phyloP scores from a whole-genome alignment of 176 grass and related monocot genomes.

The Cocos nucifera region DNA sequence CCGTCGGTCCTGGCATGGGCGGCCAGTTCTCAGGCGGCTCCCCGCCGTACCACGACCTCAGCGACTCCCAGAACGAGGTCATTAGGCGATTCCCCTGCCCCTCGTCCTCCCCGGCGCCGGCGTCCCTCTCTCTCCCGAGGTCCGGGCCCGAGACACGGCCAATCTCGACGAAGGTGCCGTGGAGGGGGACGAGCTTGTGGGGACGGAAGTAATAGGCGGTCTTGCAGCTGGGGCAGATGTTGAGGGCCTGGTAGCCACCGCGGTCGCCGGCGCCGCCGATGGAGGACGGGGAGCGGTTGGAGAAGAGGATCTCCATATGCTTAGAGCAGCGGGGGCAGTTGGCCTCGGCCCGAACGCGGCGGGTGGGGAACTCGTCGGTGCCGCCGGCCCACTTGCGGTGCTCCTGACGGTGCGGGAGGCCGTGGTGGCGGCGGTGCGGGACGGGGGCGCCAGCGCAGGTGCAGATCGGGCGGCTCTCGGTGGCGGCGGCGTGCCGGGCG shows the following conservation, averaged over 20 bases:
- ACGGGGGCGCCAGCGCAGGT: constrained; percentile 16
- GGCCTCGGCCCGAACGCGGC: constrained; percentile 78
- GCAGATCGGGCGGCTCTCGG: no score
- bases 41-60: constrained; percentile 35
- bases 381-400: constrained; percentile 20
- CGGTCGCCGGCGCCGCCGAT: constrained; percentile 18
- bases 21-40: constrained; percentile 41
- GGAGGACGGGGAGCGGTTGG: constrained; percentile 39
- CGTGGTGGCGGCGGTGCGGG: constrained; percentile 21
- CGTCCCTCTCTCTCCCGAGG: constrained; percentile 8
- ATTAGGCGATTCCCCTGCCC: constrained; percentile 13
- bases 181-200: constrained; percentile 57
- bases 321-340: constrained; percentile 97
- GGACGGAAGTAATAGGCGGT: constrained; percentile 91
- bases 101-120: background rate
- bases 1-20: constrained; percentile 7
- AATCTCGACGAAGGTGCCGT: constrained; percentile 97
- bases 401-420: constrained; percentile 21
- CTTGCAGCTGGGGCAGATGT: constrained; percentile 92
- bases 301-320: constrained; percentile 91
- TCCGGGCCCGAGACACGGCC: constrained; percentile 46
- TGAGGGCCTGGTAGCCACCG: constrained; percentile 81
- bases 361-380: constrained; percentile 52
- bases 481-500: background rate
- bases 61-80: constrained; percentile 39